Percentiles rank a stretch among this genome's conserved stretches.
Evolutionary conservation across 1,284 basidiomycete genomes (phyloP).

Genomic region (Sporisorium graminicola): DNA sequence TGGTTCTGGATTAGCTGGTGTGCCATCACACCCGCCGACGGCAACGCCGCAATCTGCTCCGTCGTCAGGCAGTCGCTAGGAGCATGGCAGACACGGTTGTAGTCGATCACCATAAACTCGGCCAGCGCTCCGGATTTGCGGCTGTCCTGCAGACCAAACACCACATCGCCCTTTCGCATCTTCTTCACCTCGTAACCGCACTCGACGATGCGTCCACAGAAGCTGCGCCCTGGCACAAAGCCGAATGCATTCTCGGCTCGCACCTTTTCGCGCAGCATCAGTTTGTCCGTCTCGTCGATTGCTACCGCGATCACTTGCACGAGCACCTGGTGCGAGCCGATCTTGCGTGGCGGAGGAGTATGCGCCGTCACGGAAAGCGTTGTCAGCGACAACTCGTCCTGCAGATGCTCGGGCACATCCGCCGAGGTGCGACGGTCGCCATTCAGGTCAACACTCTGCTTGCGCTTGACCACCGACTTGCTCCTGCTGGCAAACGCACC

Average conservation of each 20-base stretch:
- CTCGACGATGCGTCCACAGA: conserved; percentile 71
- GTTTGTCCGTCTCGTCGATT: conserved; percentile 69
- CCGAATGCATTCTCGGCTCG: conserved; percentile 66
- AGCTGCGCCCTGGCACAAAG: conserved; percentile 70
- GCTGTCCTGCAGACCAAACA: conserved; percentile 70
- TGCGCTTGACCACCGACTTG: conserved; percentile 43
- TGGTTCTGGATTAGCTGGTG: conserved; percentile 70
- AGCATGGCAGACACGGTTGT: conserved; percentile 69
- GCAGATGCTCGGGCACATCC: conserved; percentile 58
- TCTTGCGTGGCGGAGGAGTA: conserved; percentile 68
- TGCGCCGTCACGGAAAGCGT: conserved; percentile 63
- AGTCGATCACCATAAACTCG: conserved; percentile 70
- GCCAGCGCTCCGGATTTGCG: conserved; percentile 70
- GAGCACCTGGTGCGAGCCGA: conserved; percentile 69
- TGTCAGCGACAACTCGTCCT: conserved; percentile 56
- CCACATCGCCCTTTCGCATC: conserved; percentile 70
- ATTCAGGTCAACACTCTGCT: conserved; percentile 32
- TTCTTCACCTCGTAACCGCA: conserved; percentile 69
- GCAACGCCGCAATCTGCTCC: conserved; percentile 71
- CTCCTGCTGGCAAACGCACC: conserved; percentile 43
- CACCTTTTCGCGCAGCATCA: conserved; percentile 67
- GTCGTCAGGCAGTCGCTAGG: conserved; percentile 67
- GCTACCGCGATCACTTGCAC: conserved; percentile 70
- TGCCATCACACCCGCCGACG: conserved; percentile 69
- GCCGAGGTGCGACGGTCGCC: conserved; percentile 32